phyloP scores from a whole-genome alignment of 2,329 filamentous ascomycete genomes.

The Mycosphaerelloides madeirae region DNA sequence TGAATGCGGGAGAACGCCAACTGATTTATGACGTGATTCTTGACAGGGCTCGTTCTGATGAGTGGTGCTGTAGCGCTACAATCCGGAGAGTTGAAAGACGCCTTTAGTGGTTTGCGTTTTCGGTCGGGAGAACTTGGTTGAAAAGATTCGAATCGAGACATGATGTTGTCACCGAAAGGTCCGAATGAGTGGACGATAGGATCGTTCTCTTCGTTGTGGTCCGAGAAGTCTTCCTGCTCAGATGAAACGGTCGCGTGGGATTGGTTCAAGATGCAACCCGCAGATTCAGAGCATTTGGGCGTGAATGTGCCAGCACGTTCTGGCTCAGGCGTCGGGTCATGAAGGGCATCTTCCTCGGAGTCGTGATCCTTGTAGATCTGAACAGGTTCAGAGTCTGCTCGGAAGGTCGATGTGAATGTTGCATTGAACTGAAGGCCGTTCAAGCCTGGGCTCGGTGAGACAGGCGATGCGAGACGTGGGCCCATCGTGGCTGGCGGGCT shows the following conservation, averaged over 20 bases:
- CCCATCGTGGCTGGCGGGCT: slow-evolving; percentile 59
- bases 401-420: slow-evolving; percentile 44
- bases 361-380: slow-evolving; percentile 70
- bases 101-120: slow-evolving; percentile 32
- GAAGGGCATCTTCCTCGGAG: slow-evolving; percentile 47
- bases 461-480: slow-evolving; percentile 63
- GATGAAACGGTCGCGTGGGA: slow-evolving; percentile 21
- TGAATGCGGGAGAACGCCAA: slow-evolving; percentile 90
- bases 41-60: slow-evolving; percentile 45
- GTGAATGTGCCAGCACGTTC: slow-evolving; percentile 13
- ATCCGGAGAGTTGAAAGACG: slow-evolving; percentile 25
- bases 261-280: slow-evolving; percentile 10
- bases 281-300: slow-evolving; percentile 12
- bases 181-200: slow-evolving; percentile 89
- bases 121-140: slow-evolving; percentile 60
- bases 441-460: slow-evolving; percentile 63
- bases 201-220: slow-evolving; percentile 91
- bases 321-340: slow-evolving; percentile 25
- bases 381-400: slow-evolving; percentile 44
- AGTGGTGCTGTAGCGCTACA: slow-evolving; percentile 20
- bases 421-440: slow-evolving; percentile 32
- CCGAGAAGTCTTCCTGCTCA: slow-evolving; percentile 59
- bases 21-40: slow-evolving; percentile 91
- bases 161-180: slow-evolving; percentile 78
- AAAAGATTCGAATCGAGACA: slow-evolving; percentile 77